Evolutionary conservation across 805 yeast genomes (phyloP).

Genomic region (Hanseniaspora singularis): DNA sequence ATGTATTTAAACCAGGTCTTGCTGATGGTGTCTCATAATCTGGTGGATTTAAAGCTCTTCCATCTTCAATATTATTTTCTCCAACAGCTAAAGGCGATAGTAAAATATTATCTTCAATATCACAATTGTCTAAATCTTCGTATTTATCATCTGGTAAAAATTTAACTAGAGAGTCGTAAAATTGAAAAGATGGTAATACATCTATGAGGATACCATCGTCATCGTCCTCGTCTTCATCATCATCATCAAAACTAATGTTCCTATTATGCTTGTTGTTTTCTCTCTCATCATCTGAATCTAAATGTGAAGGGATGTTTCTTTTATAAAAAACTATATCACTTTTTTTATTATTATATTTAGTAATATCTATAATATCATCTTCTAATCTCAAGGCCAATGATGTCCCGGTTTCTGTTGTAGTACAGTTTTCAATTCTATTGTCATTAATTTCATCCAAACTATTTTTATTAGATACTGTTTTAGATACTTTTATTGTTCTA

Average conservation of each 20-base stretch:
- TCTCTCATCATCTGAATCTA: conserved; percentile 2
- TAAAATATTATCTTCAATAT: conserved; percentile 9
- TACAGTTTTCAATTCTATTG: neutral
- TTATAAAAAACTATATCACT: conserved; percentile 10
- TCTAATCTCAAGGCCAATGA: neutral
- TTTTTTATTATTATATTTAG: neutral
- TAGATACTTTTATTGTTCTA: conserved; percentile 5
- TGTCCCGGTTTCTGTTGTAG: too few relatives aligned
- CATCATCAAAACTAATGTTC: neutral
- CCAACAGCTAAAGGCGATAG: neutral
- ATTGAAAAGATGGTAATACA: conserved; percentile 24
- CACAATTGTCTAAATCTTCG: conserved; percentile 16
- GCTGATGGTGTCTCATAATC: neutral
- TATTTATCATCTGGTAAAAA: conserved; percentile 23
- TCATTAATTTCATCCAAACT: neutral
- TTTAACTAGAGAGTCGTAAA: conserved; percentile 23
- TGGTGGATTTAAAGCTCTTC: too few relatives aligned
- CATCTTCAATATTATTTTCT: neutral
- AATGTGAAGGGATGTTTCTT: conserved; percentile 7
- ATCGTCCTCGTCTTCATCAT: conserved; percentile 1
- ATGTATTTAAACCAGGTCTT: too few relatives aligned
- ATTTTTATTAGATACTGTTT: neutral
- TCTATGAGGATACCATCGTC: conserved; percentile 18
- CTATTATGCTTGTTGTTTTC: neutral
- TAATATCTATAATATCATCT: neutral